Percentiles rank a stretch among this genome's conserved stretches.
These are phyloP conservation scores for Lunasporangiospora selenospora DNA, from an alignment of 192 early-diverging fungal genomes.

Conservation along the genomic window DNA sequence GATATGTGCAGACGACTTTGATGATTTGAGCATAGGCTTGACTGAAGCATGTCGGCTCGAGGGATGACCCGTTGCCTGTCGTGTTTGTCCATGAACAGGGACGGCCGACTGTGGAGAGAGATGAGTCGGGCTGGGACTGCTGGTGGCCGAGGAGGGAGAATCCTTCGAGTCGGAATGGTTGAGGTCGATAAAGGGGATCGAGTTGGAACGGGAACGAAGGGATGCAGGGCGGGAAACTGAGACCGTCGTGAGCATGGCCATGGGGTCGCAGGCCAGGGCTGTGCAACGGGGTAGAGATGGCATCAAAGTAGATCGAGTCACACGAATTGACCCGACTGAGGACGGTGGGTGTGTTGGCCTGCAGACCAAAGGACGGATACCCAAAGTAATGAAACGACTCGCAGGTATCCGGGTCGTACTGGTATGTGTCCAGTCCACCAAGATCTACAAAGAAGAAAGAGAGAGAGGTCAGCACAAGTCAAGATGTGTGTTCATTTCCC, in stretches of 20 bases:
- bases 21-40: constrained; percentile 26
- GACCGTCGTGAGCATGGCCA: too few species aligned
- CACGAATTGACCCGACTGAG: constrained; percentile 47
- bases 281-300: constrained; percentile 32
- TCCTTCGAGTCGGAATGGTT: constrained; percentile 1
- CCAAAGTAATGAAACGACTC: constrained; percentile 47
- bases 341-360: constrained; percentile 27
- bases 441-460: constrained; percentile 18
- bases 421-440: constrained; percentile 28
- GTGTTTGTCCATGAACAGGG: too few species aligned
- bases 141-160: neutral
- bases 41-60: too few species aligned
- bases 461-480: too few species aligned
- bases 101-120: too few species aligned
- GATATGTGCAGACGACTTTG: constrained; percentile 36
- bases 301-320: constrained; percentile 45
- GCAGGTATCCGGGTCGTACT: constrained; percentile 33
- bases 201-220: constrained; percentile 34
- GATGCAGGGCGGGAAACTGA: constrained; percentile 25
- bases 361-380: constrained; percentile 25
- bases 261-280: constrained; percentile 43
- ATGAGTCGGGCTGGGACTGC: too few species aligned
- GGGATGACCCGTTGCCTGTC: too few species aligned
- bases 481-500: too few species aligned
- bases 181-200: constrained; percentile 34